Base-by-base conservation (phyloP, 177 flowering plant genomes). In the Telopea speciosissima region DNA sequence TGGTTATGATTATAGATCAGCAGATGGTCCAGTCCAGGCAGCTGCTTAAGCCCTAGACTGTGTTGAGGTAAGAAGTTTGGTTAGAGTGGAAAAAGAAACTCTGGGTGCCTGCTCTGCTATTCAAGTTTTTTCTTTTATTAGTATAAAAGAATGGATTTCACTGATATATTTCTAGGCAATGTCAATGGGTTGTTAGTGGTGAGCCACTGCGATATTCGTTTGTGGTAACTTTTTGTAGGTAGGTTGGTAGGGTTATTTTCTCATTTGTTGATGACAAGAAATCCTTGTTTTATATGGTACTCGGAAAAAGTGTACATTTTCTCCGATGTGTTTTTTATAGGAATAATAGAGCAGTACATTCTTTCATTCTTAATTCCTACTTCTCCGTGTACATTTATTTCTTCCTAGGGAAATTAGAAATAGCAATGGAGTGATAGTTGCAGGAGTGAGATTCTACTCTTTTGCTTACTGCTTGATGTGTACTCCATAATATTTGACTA, bases 321-420 rank as follows among this genome's bases (percentile, higher is more conserved):
- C 9, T 49, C 42, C 40, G 9, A 21, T 24, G 67, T 19, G 25
- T 62, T 63, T 70, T 70, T 8, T 79, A 28, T 63, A 49, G 67
- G 75, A 72, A 76, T 76, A 76, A 75, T 75, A 71, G 82, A 74
- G 83, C 82, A 77, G 82, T 79, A 75, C 84, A 82, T 82, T 82
- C 81, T 77, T 77, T 80, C 54, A 63, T 75, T 75, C 70, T 72
- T n/a, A 40, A 49, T 16, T 70, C 26, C 23, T 21, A 36, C 25
- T 26, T 56, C 17, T 19, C 17, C 31, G 17, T 63, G 66, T 28
- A 28, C 19, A 49, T 49, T 0, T 49, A 17, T 49, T 49, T 49
- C 14, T 8, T 1, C 3, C 19, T 11, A 3, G 12, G 19, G 54
- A 8, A 12, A 12, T 12, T 49, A 13, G 54, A 49, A 49, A 49